These are phyloP conservation scores for Aspergillus sp. DNA, from an alignment of 2,329 filamentous ascomycete species.

Conservation along the genomic window DNA sequence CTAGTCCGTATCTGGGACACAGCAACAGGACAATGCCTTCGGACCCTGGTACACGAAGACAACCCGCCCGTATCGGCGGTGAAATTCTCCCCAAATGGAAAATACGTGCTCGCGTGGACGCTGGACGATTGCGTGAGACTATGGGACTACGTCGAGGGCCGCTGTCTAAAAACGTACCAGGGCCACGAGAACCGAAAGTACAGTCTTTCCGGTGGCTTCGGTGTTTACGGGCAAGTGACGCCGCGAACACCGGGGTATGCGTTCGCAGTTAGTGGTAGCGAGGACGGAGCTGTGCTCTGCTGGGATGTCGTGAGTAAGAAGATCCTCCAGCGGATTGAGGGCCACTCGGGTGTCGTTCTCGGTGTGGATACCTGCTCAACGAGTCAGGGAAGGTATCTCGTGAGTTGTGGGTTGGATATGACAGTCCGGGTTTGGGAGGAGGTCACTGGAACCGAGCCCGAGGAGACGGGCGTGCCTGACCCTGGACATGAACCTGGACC, in stretches of 20 bases:
- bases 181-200: slow-evolving; percentile 83
- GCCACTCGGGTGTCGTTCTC: slow-evolving; percentile 59
- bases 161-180: slow-evolving; percentile 95
- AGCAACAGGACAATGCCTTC: slow-evolving; percentile 87
- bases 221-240: slow-evolving; percentile 53
- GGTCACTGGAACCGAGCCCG: neutral
- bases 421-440: slow-evolving; percentile 64
- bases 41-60: slow-evolving; percentile 94
- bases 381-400: slow-evolving; percentile 51
- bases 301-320: slow-evolving; percentile 92
- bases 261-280: slow-evolving; percentile 81
- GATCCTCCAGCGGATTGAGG: slow-evolving; percentile 66
- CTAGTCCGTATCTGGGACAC: slow-evolving; percentile 96
- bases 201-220: slow-evolving; percentile 83
- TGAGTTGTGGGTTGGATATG: slow-evolving; percentile 62
- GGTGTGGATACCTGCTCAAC: slow-evolving; percentile 59
- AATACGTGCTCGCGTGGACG: slow-evolving; percentile 87
- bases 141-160: slow-evolving; percentile 92
- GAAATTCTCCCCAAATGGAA: slow-evolving; percentile 90
- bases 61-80: slow-evolving; percentile 87
- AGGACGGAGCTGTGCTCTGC: slow-evolving; percentile 79
- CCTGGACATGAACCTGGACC: neutral
- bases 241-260: slow-evolving; percentile 40
- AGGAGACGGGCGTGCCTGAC: neutral
- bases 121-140: slow-evolving; percentile 86